phyloP scores from a whole-genome alignment of 768 basidiomycete species.

The Russula brevipes region DNA sequence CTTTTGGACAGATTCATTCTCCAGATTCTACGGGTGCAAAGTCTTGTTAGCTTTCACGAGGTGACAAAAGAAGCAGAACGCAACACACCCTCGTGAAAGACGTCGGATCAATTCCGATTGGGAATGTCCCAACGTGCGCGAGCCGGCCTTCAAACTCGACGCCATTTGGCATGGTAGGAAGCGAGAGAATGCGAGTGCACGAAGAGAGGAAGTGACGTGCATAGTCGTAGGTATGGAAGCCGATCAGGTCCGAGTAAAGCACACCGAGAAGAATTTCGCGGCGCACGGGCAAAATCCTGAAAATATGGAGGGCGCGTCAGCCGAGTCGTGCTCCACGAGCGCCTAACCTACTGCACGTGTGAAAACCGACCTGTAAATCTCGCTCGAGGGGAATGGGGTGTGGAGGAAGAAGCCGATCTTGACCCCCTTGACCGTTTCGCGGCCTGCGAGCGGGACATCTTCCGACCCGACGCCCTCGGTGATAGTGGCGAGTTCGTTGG shows the following conservation, averaged over 20 bases:
- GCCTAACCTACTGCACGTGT: background rate
- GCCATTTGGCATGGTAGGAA: slow-evolving; percentile 97
- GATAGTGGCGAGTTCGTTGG: slow-evolving; percentile 59
- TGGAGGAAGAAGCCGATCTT: slow-evolving; percentile 99
- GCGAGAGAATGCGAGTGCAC: slow-evolving; percentile 90
- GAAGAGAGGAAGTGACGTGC: slow-evolving; percentile 99
- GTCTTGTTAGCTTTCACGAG: slow-evolving; percentile 5
- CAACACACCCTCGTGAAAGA: slow-evolving; percentile 76
- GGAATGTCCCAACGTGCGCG: slow-evolving; percentile 97
- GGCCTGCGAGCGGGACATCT: slow-evolving; percentile 35
- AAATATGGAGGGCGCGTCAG: slow-evolving; percentile 4
- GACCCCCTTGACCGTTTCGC: slow-evolving; percentile 52
- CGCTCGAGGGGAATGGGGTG: slow-evolving; percentile 95
- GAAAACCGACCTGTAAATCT: slow-evolving; percentile 81
- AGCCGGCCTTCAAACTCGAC: slow-evolving; percentile 94
- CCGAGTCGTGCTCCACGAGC: background rate
- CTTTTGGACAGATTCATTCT: slow-evolving; percentile 72
- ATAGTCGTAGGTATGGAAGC: slow-evolving; percentile 99
- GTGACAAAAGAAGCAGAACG: background rate
- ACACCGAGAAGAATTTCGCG: slow-evolving; percentile 96
- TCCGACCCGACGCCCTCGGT: slow-evolving; percentile 64
- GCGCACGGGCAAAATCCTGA: slow-evolving; percentile 91
- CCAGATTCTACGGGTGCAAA: slow-evolving; percentile 52
- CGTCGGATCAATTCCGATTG: slow-evolving; percentile 94
- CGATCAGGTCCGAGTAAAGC: slow-evolving; percentile 93